Base-by-base conservation (phyloP, 164 flowering plant genomes). In the Sextonia rubra region DNA sequence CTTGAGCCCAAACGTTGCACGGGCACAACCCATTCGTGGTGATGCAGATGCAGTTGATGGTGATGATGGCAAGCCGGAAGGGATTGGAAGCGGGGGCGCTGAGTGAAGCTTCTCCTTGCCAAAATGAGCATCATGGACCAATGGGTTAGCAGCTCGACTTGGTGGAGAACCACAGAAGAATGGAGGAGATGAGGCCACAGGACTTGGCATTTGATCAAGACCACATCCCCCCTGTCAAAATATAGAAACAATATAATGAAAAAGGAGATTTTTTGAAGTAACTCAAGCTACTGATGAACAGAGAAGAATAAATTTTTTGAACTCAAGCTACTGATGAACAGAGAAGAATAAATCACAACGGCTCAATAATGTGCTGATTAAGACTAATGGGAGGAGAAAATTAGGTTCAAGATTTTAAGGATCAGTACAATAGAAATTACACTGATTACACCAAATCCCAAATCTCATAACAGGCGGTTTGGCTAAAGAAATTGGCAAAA, bases 101-200 rank as follows among this genome's bases (percentile, higher is more conserved):
- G 44, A 30, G 18, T 73, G 70, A 17, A 29, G 44, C 26, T 80
- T 84, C 25, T 82, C 90, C 14, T 84, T 86, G 70, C 87, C 85
- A 69, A 91, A 91, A 0, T 83, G 83, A 47, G 87, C 86, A 72
- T 91, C 93, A 65, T 82, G 90, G 26, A 81, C 80, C 78, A 89
- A 68, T 12, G 97, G 97, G 78, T 91, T 91, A 1, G 85, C 77
- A 22, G 88, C 85, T 76, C 97, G 81, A 70, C 85, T 82, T 1
- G 97, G 93, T 64, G 97, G 97, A 24, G 97, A 88, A 64, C 93
- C 93, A 72, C 86, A 70, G 58, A 89, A 88, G 83, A 75, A 88
- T 1, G 44, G 44, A 17, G 85, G 84, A 32, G 92, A 90, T 52
- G 92, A 85, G 15, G 82, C 79, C 3, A 77, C 76, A 12, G 73